These are phyloP conservation scores for Penicillium robsamsonii DNA, from an alignment of 495 filamentous ascomycete species.

Conservation along the genomic window DNA sequence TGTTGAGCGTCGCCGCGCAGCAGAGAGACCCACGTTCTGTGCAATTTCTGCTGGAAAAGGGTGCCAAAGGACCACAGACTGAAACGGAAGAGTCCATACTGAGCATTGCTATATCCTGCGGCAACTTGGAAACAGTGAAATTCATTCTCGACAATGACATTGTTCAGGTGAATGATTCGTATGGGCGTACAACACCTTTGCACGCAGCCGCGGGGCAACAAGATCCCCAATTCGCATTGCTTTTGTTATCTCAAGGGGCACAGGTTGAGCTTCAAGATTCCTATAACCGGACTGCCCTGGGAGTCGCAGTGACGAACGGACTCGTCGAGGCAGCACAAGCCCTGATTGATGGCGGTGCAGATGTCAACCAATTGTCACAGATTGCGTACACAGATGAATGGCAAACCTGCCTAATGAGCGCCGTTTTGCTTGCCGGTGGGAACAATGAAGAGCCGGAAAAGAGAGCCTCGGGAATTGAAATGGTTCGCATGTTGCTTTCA, in stretches of 20 bases:
- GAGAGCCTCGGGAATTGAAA: background rate
- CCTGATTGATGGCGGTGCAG: background rate
- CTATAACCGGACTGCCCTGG: background rate
- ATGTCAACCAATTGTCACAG: background rate
- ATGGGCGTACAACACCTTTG: background rate
- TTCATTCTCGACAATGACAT: background rate
- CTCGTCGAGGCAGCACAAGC: background rate
- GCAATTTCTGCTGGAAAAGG: background rate
- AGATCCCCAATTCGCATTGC: background rate
- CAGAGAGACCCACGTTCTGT: background rate
- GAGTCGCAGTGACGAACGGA: background rate
- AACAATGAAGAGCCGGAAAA: background rate
- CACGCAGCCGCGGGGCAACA: background rate
- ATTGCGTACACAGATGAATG: background rate
- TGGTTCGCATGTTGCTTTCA: background rate
- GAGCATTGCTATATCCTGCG: background rate
- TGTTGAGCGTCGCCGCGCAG: background rate
- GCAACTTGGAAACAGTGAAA: background rate
- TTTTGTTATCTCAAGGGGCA: background rate
- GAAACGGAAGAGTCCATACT: background rate
- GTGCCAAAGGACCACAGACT: background rate
- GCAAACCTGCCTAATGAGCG: background rate
- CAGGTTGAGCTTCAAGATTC: background rate
- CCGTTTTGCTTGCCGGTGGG: background rate
- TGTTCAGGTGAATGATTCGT: background rate